Conservation (phyloP, 225 moss, liverwort and hornwort species). For the Antitrichia curtipendula region DNA sequence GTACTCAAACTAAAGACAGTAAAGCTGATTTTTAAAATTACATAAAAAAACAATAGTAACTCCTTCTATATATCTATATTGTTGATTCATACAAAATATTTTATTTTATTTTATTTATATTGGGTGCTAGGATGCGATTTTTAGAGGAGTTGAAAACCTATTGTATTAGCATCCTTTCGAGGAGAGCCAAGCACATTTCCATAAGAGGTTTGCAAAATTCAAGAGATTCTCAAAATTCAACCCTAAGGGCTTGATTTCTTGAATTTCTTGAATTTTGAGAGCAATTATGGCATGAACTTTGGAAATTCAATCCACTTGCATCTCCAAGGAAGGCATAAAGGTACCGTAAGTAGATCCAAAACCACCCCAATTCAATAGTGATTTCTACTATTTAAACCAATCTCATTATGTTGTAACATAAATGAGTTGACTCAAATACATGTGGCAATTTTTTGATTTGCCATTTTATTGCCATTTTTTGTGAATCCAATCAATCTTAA, state of each 20-base stretch:
- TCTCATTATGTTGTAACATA: background rate
- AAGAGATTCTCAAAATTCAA: background rate
- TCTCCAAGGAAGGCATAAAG: background rate
- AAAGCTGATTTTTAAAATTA: background rate
- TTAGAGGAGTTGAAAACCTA: background rate
- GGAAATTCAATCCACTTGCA: background rate
- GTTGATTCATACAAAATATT: background rate
- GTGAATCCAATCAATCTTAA: too few relatives aligned
- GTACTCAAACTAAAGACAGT: background rate
- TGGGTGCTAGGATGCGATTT: background rate
- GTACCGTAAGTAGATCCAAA: background rate
- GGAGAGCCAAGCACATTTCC: background rate
- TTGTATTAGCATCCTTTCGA: too few relatives aligned
- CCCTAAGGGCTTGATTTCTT: rapidly evolving
- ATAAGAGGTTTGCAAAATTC: background rate
- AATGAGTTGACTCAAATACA: too few relatives aligned
- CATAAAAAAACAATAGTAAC: background rate
- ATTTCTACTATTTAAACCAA: background rate
- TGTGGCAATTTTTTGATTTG: too few relatives aligned
- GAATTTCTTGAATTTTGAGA: background rate
- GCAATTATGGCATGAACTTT: background rate
- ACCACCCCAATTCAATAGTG: rapidly evolving
- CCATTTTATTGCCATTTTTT: too few relatives aligned
- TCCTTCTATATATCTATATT: background rate
- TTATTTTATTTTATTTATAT: background rate